Evolutionary conservation across 371 early-diverging fungal genomes (phyloP).

Genomic region (Mucor mucedo): DNA sequence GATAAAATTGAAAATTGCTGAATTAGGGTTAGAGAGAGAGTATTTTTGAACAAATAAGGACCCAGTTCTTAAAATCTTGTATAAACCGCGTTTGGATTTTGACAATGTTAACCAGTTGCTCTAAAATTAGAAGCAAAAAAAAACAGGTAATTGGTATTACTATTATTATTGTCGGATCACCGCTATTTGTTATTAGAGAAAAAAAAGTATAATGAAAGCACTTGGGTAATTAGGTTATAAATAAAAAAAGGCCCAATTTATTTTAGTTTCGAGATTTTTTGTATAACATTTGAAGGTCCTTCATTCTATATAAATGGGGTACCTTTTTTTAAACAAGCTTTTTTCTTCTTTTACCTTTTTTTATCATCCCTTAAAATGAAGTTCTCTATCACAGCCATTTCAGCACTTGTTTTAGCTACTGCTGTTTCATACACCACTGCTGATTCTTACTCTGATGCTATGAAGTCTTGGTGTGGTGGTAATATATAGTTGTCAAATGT

Average conservation of each 20-base stretch:
- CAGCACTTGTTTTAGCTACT: constrained; percentile 38
- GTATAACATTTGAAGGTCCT: constrained; percentile 16
- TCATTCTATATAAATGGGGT: not conserved
- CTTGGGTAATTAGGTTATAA: not conserved
- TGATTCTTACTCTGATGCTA: constrained; percentile 51
- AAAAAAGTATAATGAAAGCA: not conserved
- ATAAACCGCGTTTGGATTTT: too few species aligned
- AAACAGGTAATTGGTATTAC: too few species aligned
- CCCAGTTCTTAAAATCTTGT: not conserved
- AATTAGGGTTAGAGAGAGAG: not conserved
- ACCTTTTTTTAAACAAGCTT: constrained; percentile 3
- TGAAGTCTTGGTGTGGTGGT: constrained; percentile 52
- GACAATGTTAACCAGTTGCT: too few species aligned
- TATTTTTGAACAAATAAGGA: not conserved
- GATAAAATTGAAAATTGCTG: constrained; percentile 5
- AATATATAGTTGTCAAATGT: not conserved
- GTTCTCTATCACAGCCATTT: constrained; percentile 51
- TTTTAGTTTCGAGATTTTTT: too few species aligned
- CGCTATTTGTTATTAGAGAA: too few species aligned
- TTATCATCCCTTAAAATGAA: constrained; percentile 35
- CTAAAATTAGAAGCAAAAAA: too few species aligned
- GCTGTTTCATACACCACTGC: constrained; percentile 39
- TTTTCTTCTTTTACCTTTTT: constrained; percentile 5
- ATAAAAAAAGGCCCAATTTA: not conserved
- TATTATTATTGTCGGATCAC: too few species aligned